A percentile compares a stretch with the other conserved stretches of the same genome.
phyloP scores from a whole-genome alignment of 176 grass and related monocot species.

The Triticum timopheevii region DNA sequence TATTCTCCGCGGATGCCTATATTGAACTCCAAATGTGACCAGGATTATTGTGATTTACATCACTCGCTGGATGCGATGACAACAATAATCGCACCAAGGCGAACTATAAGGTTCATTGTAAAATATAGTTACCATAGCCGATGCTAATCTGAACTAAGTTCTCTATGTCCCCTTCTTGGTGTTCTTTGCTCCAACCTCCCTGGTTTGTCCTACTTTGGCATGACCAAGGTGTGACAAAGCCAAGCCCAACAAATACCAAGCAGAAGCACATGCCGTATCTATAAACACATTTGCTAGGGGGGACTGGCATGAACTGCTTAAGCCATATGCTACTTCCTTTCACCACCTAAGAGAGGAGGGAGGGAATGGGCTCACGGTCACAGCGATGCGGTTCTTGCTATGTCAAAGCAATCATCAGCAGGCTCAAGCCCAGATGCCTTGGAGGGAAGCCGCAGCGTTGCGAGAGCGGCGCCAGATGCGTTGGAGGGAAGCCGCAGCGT shows the following conservation, averaged over 20 bases:
- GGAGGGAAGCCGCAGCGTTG: too few species aligned
- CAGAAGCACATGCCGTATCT: neutral
- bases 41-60: slow-evolving; percentile 5
- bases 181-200: slow-evolving; percentile 38
- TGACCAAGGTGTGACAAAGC: slow-evolving; percentile 31
- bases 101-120: neutral
- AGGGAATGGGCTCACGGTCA: slow-evolving; percentile 31
- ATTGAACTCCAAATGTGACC: neutral
- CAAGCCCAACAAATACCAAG: slow-evolving; percentile 9
- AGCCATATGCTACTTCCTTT: neutral
- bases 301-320: slow-evolving; percentile 19
- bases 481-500: neutral
- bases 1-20: slow-evolving; percentile 15
- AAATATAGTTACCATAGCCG: neutral
- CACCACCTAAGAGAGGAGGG: slow-evolving; percentile 12
- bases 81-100: neutral
- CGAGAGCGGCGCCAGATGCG: neutral
- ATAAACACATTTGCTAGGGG: slow-evolving; percentile 21
- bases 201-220: slow-evolving; percentile 40
- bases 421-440: slow-evolving; percentile 32
- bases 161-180: neutral
- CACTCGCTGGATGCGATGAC: neutral
- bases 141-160: slow-evolving; percentile 30
- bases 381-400: slow-evolving; percentile 22
- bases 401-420: slow-evolving; percentile 35